Conservation (phyloP, 768 basidiomycete genomes). For the Tricholoma furcatifolium region DNA sequence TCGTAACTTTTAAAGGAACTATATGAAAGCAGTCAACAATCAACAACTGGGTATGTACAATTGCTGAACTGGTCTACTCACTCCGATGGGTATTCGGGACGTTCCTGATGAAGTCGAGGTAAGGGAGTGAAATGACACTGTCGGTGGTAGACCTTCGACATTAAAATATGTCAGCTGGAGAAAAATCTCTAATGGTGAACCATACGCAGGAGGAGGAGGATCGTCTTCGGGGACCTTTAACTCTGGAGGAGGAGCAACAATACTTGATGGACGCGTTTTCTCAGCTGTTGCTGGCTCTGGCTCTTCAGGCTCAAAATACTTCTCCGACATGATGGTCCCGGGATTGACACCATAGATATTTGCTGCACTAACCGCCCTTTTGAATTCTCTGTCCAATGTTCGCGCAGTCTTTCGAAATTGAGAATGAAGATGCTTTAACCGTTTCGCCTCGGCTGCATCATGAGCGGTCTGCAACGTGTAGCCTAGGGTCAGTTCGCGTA, state of each 20-base stretch:
- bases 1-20: conserved; percentile 39
- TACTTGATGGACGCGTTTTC: conserved; percentile 14
- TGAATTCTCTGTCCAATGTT: conserved; percentile 43
- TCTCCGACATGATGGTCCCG: conserved; percentile 3
- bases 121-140: conserved; percentile 50
- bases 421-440: conserved; percentile 33
- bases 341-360: conserved; percentile 18
- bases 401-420: conserved; percentile 42
- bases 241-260: conserved; percentile 15
- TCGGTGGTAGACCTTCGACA: conserved; percentile 37
- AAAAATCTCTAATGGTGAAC: neutral
- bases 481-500: neutral
- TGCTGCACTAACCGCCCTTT: conserved; percentile 17
- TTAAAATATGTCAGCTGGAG: neutral
- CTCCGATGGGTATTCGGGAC: conserved; percentile 48
- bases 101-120: conserved; percentile 43
- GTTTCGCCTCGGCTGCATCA: conserved; percentile 4
- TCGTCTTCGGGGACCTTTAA: conserved; percentile 11
- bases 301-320: neutral
- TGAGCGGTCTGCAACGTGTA: conserved; percentile 9
- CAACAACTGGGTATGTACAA: neutral
- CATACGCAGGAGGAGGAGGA: conserved; percentile 11
- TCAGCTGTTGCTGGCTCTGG: neutral
- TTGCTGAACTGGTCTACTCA: conserved; percentile 20
- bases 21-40: conserved; percentile 3